Conservation (phyloP, 805 yeast genomes). For the Wickerhamomyces sydowiorum region DNA sequence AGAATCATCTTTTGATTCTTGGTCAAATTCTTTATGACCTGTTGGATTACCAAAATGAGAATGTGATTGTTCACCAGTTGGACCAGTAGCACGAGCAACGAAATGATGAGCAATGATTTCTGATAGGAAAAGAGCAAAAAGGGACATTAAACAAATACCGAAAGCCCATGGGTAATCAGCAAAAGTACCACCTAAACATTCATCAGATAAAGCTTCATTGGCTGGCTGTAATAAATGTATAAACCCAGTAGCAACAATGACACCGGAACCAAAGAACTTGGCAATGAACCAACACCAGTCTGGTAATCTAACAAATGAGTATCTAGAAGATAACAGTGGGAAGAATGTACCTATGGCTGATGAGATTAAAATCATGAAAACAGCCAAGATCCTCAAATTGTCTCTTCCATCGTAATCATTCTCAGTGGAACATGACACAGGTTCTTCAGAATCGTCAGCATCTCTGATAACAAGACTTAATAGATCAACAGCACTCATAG, state of each 20-base stretch:
- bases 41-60: constrained; percentile 46
- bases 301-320: constrained; percentile 55
- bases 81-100: constrained; percentile 28
- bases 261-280: constrained; percentile 80
- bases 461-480: constrained; percentile 14
- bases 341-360: constrained; percentile 56
- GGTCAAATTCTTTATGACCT: constrained; percentile 14
- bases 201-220: constrained; percentile 44
- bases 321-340: constrained; percentile 56
- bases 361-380: constrained; percentile 56
- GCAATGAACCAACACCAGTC: constrained; percentile 59
- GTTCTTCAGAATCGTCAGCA: constrained; percentile 14
- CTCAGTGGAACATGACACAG: constrained; percentile 31
- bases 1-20: constrained; percentile 4
- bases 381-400: constrained; percentile 47
- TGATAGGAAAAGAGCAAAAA: constrained; percentile 40
- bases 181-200: constrained; percentile 60
- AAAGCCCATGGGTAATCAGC: constrained; percentile 51
- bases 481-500: constrained; percentile 5
- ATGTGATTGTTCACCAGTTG: constrained; percentile 35
- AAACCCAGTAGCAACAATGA: constrained; percentile 76
- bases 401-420: constrained; percentile 40
- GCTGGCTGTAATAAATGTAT: constrained; percentile 74
- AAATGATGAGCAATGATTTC: constrained; percentile 42
- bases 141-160: constrained; percentile 43